A percentile compares a stretch with the other conserved stretches of the same genome.
Evolutionary conservation across 257 asterid genomes (phyloP).

Genomic region (Solanum neorickii): DNA sequence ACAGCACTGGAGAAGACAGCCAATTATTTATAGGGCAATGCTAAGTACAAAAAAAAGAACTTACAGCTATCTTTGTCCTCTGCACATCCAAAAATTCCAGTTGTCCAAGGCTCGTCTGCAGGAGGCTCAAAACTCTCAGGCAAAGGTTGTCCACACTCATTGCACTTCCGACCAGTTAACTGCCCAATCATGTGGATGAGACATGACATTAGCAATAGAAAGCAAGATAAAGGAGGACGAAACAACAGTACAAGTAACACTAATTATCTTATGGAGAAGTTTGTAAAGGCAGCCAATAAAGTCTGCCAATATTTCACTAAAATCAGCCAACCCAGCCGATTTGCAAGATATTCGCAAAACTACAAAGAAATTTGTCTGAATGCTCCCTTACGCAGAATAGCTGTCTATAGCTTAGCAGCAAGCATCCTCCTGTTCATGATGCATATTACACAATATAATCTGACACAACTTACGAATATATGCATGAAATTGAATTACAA

Average conservation of each 20-base stretch:
- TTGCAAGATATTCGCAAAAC: not conserved
- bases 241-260: not conserved
- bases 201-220: not conserved
- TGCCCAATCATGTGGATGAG: constrained; percentile 24
- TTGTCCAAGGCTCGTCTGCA: constrained; percentile 92
- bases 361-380: not conserved
- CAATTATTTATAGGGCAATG: not conserved
- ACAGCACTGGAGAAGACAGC: not conserved
- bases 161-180: constrained; percentile 76
- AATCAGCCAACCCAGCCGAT: not conserved
- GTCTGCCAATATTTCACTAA: not conserved
- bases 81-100: constrained; percentile 80
- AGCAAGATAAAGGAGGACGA: not conserved
- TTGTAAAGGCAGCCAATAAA: not conserved
- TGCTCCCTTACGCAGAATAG: not conserved
- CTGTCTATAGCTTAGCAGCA: not conserved
- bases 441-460: not conserved
- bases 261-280: not conserved
- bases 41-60: constrained; percentile 7
- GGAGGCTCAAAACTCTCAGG: constrained; percentile 96
- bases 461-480: not conserved
- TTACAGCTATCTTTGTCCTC: constrained; percentile 87
- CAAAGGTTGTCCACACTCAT: constrained; percentile 91
- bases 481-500: not conserved
- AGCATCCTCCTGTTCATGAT: not conserved